A percentile compares a stretch with the other conserved stretches of the same genome.
phyloP scores from a whole-genome alignment of 2,329 filamentous ascomycete genomes.

The Apiospora pterosperma region DNA sequence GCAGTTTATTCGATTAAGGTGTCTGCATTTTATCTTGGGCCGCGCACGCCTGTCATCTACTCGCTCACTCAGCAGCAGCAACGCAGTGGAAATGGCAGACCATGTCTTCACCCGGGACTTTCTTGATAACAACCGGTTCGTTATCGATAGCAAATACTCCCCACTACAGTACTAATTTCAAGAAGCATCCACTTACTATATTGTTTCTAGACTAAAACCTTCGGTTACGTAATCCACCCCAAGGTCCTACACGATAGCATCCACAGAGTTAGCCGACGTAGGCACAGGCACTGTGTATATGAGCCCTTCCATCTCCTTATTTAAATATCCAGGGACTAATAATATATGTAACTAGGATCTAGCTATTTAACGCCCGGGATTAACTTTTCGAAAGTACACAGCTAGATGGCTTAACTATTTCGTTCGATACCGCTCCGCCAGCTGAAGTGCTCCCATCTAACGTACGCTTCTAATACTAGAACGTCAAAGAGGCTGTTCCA shows the following conservation, averaged over 20 bases:
- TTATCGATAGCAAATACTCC: neutral
- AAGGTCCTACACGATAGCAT: slow-evolving; percentile 13
- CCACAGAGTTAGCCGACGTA: slow-evolving; percentile 20
- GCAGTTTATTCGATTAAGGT: too few relatives aligned
- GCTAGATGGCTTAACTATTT: slow-evolving; percentile 20
- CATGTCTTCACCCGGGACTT: neutral
- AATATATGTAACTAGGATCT: slow-evolving; percentile 7
- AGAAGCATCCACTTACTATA: slow-evolving; percentile 6
- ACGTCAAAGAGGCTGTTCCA: neutral
- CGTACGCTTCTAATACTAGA: neutral
- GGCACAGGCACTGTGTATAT: slow-evolving; percentile 21
- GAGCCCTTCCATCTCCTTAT: neutral
- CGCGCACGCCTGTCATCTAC: too few relatives aligned
- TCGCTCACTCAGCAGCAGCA: too few relatives aligned
- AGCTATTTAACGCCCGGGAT: slow-evolving; percentile 10
- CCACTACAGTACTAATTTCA: too few relatives aligned
- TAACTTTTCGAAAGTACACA: slow-evolving; percentile 7
- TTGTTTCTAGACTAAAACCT: slow-evolving; percentile 15
- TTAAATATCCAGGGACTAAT: neutral
- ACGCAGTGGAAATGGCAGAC: too few relatives aligned
- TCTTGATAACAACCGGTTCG: neutral
- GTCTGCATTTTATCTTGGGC: too few relatives aligned
- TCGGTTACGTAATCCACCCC: slow-evolving; percentile 19
- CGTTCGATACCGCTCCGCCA: slow-evolving; percentile 16
- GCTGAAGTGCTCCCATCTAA: slow-evolving; percentile 10